These are phyloP conservation scores for Scenedesmus sp. DNA, from an alignment of 163 green algal species.

Conservation along the genomic window DNA sequence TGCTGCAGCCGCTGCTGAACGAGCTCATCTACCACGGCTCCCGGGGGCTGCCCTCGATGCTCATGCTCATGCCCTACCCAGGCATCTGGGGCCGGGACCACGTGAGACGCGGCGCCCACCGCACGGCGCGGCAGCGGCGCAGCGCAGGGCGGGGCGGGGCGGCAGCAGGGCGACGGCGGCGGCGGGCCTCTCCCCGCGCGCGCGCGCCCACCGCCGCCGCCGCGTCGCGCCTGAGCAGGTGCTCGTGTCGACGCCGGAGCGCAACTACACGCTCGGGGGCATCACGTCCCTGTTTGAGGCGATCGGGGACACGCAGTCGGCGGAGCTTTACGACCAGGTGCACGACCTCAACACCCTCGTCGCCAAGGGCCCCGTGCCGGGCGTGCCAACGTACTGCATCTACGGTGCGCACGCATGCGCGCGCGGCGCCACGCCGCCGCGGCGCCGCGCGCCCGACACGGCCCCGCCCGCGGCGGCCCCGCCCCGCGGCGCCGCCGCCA, in stretches of 20 bases:
- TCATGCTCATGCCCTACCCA: conserved; percentile 35
- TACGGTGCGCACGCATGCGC: conserved; percentile 38
- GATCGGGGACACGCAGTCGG: conserved; percentile 27
- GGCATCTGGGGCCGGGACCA: conserved; percentile 23
- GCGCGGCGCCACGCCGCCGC: too few relatives aligned
- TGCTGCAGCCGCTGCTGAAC: conserved; percentile 34
- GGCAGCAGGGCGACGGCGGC: background rate
- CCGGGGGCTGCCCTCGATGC: conserved; percentile 19
- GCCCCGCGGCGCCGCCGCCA: background rate
- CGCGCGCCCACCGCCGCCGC: too few relatives aligned
- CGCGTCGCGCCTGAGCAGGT: too few relatives aligned
- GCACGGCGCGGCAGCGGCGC: too few relatives aligned
- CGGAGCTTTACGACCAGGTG: background rate
- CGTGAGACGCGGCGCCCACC: conserved; percentile 5
- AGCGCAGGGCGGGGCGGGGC: background rate
- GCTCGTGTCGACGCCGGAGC: conserved; percentile 18
- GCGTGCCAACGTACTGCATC: conserved; percentile 33
- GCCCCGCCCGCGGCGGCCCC: background rate
- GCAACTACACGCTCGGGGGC: conserved; percentile 28
- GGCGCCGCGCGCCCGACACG: too few relatives aligned
- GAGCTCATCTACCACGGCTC: conserved; percentile 32
- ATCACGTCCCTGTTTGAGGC: conserved; percentile 12
- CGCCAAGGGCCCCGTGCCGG: conserved; percentile 5
- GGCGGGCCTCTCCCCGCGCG: background rate
- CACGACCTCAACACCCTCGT: background rate